phyloP scores from a whole-genome alignment of 805 yeast genomes.

The Sungouiozyma ichnusensis region DNA sequence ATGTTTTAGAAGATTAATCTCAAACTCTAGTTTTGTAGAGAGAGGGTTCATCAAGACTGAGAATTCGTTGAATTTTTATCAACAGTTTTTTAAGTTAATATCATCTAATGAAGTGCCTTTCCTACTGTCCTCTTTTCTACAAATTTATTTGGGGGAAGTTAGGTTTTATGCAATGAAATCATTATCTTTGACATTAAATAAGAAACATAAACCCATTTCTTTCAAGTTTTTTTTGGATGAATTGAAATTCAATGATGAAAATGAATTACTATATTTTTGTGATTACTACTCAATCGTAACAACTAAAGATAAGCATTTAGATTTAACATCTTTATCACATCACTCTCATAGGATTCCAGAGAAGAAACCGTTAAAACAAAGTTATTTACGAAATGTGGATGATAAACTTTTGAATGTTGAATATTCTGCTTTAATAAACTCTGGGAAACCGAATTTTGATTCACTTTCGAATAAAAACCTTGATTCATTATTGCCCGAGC shows the following conservation, averaged over 20 bases:
- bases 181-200: conserved; percentile 55
- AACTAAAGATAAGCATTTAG: conserved; percentile 31
- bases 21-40: conserved; percentile 50
- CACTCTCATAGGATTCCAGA: conserved; percentile 29
- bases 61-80: conserved; percentile 52
- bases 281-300: conserved; percentile 50
- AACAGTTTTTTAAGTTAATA: conserved; percentile 51
- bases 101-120: conserved; percentile 47
- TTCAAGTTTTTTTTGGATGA: conserved; percentile 36
- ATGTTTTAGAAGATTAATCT: conserved; percentile 52
- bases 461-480: neutral
- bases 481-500: neutral
- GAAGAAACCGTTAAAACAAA: conserved; percentile 37
- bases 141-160: conserved; percentile 70
- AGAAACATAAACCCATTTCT: conserved; percentile 57
- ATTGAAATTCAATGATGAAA: conserved; percentile 58
- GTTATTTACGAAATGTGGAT: conserved; percentile 36
- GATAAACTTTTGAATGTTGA: conserved; percentile 25
- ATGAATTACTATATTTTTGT: conserved; percentile 47
- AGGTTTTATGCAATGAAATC: conserved; percentile 64
- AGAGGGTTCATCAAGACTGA: conserved; percentile 43
- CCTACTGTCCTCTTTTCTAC: conserved; percentile 62
- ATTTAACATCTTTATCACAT: conserved; percentile 34
- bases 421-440: conserved; percentile 31
- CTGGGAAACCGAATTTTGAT: conserved; percentile 26